A percentile compares a stretch with the other conserved stretches of the same genome.
phyloP scores from a whole-genome alignment of 2,329 filamentous ascomycete genomes.

The Pseudocercospora pini-densiflorae region DNA sequence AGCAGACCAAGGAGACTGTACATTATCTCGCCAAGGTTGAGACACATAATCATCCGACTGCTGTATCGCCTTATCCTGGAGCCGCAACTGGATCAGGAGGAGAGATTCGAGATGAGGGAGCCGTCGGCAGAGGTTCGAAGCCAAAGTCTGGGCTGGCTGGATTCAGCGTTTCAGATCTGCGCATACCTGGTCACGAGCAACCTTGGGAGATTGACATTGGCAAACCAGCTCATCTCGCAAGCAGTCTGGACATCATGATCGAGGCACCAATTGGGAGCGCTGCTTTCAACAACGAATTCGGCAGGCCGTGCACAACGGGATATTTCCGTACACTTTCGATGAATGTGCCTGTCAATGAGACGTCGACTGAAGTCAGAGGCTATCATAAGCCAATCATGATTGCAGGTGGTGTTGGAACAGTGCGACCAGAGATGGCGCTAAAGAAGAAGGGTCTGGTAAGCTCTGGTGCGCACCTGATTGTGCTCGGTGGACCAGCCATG shows the following conservation, averaged over 20 bases:
- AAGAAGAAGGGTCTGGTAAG: constrained; percentile 81
- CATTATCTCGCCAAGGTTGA: constrained; percentile 94
- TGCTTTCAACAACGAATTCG: constrained; percentile 97
- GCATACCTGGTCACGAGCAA: constrained; percentile 79
- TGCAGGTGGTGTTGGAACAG: constrained; percentile 91
- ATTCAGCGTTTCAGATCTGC: constrained; percentile 92
- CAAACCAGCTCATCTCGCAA: constrained; percentile 88
- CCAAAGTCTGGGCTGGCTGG: constrained; percentile 91
- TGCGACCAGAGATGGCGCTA: constrained; percentile 85
- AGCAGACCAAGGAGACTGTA: constrained; percentile 80
- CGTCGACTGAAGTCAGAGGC: constrained; percentile 74
- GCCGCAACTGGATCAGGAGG: constrained; percentile 95
- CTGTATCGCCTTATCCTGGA: constrained; percentile 90
- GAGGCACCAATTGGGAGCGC: constrained; percentile 95
- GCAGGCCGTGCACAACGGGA: constrained; percentile 82
- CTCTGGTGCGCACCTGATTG: constrained; percentile 86
- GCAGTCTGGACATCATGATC: constrained; percentile 95
- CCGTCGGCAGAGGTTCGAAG: constrained; percentile 87
- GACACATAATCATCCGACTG: constrained; percentile 97
- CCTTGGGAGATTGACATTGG: constrained; percentile 94
- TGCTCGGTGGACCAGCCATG: constrained; percentile 96
- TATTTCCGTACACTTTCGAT: constrained; percentile 91
- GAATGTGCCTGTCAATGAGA: constrained; percentile 64
- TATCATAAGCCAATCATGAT: constrained; percentile 99
- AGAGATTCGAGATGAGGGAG: constrained; percentile 93